phyloP scores from a whole-genome alignment of 495 filamentous ascomycete genomes.

The Podospora anserina region DNA sequence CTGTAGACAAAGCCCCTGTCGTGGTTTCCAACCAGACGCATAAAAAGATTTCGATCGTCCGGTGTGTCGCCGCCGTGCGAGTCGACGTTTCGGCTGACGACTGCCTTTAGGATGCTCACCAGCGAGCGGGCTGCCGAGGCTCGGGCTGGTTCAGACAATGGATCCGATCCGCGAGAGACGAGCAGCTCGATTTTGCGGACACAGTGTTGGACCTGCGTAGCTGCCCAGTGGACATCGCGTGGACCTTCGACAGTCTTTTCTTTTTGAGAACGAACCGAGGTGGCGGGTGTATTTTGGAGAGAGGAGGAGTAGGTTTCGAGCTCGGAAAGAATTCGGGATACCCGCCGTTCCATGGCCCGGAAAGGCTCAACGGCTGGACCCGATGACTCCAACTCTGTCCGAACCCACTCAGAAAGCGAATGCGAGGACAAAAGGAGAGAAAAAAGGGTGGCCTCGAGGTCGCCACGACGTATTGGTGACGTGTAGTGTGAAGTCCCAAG shows the following conservation, averaged over 20 bases:
- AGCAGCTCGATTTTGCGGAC: conserved; percentile 35
- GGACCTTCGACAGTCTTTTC: conserved; percentile 26
- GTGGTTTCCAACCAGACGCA: conserved; percentile 37
- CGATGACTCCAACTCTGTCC: conserved; percentile 34
- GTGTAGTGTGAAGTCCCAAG: conserved; percentile 30
- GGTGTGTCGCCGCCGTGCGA: conserved; percentile 22
- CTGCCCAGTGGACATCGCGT: conserved; percentile 38
- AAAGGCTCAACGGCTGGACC: conserved; percentile 42
- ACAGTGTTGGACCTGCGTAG: conserved; percentile 35
- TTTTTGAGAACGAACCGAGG: conserved; percentile 21
- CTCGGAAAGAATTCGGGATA: conserved; percentile 38
- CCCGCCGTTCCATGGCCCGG: conserved; percentile 38
- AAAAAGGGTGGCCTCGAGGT: conserved; percentile 46
- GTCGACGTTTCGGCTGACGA: conserved; percentile 34
- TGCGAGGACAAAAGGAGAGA: conserved; percentile 46
- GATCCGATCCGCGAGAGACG: conserved; percentile 35
- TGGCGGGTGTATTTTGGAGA: conserved; percentile 15
- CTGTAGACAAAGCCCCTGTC: conserved; percentile 39
- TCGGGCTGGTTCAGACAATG: conserved; percentile 34
- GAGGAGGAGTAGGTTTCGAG: conserved; percentile 33
- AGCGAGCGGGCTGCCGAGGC: conserved; percentile 41
- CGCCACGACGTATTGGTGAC: conserved; percentile 36
- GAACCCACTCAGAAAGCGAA: conserved; percentile 44
- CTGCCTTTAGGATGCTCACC: conserved; percentile 40
- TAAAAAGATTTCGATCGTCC: conserved; percentile 38